phyloP scores from a whole-genome alignment of 2,329 filamentous ascomycete species.

The Beauveria australis region DNA sequence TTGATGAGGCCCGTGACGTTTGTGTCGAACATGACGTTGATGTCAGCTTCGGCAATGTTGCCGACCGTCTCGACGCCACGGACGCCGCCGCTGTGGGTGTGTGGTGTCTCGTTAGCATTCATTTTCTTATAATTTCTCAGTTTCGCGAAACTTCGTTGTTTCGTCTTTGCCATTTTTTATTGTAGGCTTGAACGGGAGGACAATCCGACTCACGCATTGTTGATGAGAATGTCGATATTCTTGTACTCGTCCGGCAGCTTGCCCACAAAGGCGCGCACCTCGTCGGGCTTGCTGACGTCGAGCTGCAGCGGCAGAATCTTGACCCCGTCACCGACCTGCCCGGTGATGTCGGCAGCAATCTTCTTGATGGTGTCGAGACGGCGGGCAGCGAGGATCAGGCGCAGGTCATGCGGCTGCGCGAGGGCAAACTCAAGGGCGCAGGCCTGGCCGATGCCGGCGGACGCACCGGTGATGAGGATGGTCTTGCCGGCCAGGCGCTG shows the following conservation, averaged over 20 bases:
- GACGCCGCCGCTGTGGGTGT: conserved; percentile 62
- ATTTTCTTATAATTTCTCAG: not conserved
- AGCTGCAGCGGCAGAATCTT: conserved; percentile 76
- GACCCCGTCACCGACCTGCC: conserved; percentile 70
- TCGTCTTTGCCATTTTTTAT: fast-evolving
- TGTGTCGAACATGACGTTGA: conserved; percentile 80
- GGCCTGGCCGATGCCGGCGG: conserved; percentile 78
- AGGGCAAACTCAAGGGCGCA: conserved; percentile 89
- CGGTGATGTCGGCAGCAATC: conserved; percentile 66
- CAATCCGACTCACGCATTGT: conserved; percentile 68
- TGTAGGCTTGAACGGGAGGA: no score
- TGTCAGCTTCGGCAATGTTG: conserved; percentile 72
- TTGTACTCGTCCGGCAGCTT: conserved; percentile 73
- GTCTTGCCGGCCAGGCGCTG: conserved; percentile 92
- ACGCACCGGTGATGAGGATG: conserved; percentile 83
- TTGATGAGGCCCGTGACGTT: conserved; percentile 94
- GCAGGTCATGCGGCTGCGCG: conserved; percentile 69
- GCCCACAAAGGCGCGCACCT: conserved; percentile 64
- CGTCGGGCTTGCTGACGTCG: conserved; percentile 73
- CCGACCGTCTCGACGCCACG: conserved; percentile 82
- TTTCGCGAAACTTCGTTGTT: not conserved
- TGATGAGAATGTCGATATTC: conserved; percentile 82
- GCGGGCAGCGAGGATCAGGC: conserved; percentile 82
- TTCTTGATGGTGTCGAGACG: conserved; percentile 70
- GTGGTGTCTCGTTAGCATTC: conserved; percentile 9